These are phyloP conservation scores for Erodium texanum DNA, from an alignment of 441 rosid genomes.

Conservation along the genomic window DNA sequence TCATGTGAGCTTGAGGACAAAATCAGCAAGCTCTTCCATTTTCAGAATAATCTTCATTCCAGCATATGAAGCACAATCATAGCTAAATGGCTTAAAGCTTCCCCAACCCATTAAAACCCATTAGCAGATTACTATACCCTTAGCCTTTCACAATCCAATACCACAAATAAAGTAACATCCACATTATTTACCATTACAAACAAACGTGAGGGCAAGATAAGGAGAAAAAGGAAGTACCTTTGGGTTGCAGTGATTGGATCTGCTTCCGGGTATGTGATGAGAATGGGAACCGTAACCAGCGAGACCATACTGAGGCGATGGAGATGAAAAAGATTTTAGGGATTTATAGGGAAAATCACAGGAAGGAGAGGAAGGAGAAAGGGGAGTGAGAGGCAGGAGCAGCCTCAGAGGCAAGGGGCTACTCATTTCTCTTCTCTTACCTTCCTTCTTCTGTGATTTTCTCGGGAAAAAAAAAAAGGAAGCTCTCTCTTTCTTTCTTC, in stretches of 20 bases:
- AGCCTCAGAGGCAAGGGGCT: slow-evolving; percentile 3
- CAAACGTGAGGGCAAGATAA: not conserved
- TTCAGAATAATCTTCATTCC: not conserved
- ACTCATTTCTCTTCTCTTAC: not conserved
- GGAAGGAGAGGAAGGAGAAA: slow-evolving; percentile 1
- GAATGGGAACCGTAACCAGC: slow-evolving; percentile 1
- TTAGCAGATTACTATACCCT: not conserved
- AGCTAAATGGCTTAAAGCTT: not conserved
- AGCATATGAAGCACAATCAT: not conserved
- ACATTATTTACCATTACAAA: not conserved
- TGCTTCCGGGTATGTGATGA: not conserved
- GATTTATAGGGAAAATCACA: not conserved
- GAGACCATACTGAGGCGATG: not conserved
- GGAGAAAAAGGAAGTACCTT: not conserved
- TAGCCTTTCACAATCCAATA: not conserved
- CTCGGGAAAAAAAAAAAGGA: not conserved
- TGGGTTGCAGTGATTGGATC: not conserved
- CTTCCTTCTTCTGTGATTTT: not conserved
- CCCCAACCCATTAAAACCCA: not conserved
- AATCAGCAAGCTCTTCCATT: not conserved
- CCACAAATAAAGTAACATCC: not conserved
- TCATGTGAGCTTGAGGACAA: not conserved
- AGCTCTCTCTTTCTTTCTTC: not conserved
- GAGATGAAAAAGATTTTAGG: not conserved
- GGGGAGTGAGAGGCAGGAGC: slow-evolving; percentile 7